Conservation (phyloP, 2,329 filamentous ascomycete genomes). For the Cercospora zeina region DNA sequence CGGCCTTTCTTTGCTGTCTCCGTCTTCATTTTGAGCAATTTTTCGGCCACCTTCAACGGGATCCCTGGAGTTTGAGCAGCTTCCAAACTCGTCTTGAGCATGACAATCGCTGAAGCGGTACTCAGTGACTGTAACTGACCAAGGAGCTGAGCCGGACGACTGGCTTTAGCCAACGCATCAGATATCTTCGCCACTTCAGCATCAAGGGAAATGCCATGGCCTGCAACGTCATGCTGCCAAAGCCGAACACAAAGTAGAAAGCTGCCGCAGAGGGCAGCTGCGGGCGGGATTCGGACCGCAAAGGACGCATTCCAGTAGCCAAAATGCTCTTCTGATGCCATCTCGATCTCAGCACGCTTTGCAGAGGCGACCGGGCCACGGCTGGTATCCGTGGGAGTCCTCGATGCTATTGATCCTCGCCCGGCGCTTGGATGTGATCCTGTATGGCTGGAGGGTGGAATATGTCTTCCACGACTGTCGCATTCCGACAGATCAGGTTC, state of each 20-base stretch:
- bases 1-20: slow-evolving; percentile 16
- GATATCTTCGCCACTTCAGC: background rate
- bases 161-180: background rate
- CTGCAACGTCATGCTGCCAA: background rate
- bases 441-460: background rate
- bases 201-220: background rate
- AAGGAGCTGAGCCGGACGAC: background rate
- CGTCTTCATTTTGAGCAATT: slow-evolving; percentile 20
- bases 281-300: slow-evolving; percentile 12
- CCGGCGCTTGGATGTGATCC: background rate
- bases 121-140: background rate
- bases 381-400: background rate
- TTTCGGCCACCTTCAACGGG: slow-evolving; percentile 13
- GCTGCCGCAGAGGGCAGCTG: slow-evolving; percentile 22
- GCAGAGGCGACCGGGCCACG: background rate
- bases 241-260: slow-evolving; percentile 20
- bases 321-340: slow-evolving; percentile 22
- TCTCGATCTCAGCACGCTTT: slow-evolving; percentile 23
- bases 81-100: slow-evolving; percentile 18
- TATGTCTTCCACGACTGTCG: background rate
- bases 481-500: background rate
- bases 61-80: slow-evolving; percentile 8
- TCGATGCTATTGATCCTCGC: background rate
- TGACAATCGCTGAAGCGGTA: background rate
- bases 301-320: slow-evolving; percentile 27